phyloP scores from a whole-genome alignment of 495 filamentous ascomycete genomes.

The Aspergillus sclerotioniger region DNA sequence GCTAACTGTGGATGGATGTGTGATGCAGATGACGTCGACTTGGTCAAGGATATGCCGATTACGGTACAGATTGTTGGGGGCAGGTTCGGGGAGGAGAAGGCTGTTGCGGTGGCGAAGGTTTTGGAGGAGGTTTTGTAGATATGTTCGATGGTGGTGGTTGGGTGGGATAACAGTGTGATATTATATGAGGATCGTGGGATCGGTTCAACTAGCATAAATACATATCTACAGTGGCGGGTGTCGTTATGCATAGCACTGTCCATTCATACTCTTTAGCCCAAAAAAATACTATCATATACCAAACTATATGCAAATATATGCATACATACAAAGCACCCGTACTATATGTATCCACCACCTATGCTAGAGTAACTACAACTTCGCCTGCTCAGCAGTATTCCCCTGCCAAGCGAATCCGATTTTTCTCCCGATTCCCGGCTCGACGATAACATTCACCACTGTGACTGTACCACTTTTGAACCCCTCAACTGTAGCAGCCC shows the following conservation, averaged over 20 bases:
- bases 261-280: too few species aligned
- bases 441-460: slow-evolving; percentile 61
- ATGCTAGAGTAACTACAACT: slow-evolving; percentile 14
- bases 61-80: slow-evolving; percentile 54
- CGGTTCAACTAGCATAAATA: too few species aligned
- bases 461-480: slow-evolving; percentile 44
- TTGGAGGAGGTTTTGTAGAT: slow-evolving; percentile 24
- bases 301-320: too few species aligned
- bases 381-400: slow-evolving; percentile 15
- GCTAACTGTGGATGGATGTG: slow-evolving; percentile 8
- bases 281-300: too few species aligned
- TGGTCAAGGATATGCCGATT: slow-evolving; percentile 52
- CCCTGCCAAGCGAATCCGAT: slow-evolving; percentile 42
- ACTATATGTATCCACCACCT: too few species aligned
- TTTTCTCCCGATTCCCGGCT: slow-evolving; percentile 51
- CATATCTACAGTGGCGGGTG: background rate
- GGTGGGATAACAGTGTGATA: background rate
- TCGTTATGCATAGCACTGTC: too few species aligned
- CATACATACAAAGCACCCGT: too few species aligned
- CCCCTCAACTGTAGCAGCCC: slow-evolving; percentile 50
- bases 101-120: slow-evolving; percentile 45
- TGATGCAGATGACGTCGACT: slow-evolving; percentile 38
- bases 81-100: slow-evolving; percentile 47
- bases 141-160: too few species aligned
- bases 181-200: too few species aligned